Evolutionary conservation across 805 yeast species (phyloP).

Genomic region (Barnettozyma vustinii): DNA sequence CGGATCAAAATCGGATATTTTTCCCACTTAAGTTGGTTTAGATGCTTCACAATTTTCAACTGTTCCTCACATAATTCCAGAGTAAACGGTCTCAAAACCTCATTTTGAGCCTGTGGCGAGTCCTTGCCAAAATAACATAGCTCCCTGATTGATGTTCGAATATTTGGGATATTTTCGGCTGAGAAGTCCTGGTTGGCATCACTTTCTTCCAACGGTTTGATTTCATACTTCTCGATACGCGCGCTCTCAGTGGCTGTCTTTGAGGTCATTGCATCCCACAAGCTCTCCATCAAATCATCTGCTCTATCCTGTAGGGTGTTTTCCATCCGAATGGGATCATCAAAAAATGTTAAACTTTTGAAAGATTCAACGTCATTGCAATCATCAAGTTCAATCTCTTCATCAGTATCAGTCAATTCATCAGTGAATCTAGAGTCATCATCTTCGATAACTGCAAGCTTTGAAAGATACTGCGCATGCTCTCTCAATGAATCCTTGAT

Average conservation of each 20-base stretch:
- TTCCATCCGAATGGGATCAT: slow-evolving; percentile 30
- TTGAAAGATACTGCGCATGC: slow-evolving; percentile 22
- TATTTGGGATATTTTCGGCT: slow-evolving; percentile 6
- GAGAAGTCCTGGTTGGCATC: slow-evolving; percentile 12
- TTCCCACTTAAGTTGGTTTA: slow-evolving; percentile 60
- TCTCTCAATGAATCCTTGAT: slow-evolving; percentile 26
- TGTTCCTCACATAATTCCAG: slow-evolving; percentile 40
- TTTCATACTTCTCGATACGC: slow-evolving; percentile 15
- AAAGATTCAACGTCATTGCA: slow-evolving; percentile 12
- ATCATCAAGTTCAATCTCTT: slow-evolving; percentile 4
- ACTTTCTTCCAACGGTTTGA: slow-evolving; percentile 6
- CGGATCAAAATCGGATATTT: slow-evolving; percentile 69
- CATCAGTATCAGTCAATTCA: slow-evolving; percentile 5
- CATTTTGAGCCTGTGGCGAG: slow-evolving; percentile 15
- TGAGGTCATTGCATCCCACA: slow-evolving; percentile 51
- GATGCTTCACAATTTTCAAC: slow-evolving; percentile 43
- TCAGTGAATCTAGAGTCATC: neutral
- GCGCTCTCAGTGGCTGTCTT: slow-evolving; percentile 22
- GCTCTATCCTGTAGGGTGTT: slow-evolving; percentile 52
- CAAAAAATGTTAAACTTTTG: slow-evolving; percentile 12
- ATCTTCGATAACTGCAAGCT: slow-evolving; percentile 15
- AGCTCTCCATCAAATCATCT: slow-evolving; percentile 59
- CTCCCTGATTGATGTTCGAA: slow-evolving; percentile 25
- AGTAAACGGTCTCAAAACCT: slow-evolving; percentile 21
- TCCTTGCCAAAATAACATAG: slow-evolving; percentile 25